Base-by-base conservation (phyloP, 495 filamentous ascomycete genomes). In the Chaetomium tenue region DNA sequence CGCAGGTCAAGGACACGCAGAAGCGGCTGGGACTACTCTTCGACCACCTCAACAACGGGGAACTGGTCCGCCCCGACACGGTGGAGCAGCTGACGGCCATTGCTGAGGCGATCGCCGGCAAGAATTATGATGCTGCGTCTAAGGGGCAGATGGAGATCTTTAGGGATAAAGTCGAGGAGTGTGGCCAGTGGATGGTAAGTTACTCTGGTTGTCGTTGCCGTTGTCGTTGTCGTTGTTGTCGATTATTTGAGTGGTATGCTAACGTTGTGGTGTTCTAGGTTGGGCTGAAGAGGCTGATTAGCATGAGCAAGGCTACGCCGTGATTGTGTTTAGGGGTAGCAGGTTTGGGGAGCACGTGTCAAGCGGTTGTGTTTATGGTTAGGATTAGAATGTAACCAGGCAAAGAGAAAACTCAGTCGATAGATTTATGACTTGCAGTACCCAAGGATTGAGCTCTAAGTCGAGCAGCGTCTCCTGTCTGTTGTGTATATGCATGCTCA, bases 121-220 rank as follows among this genome's bases (percentile, higher is more conserved):
- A 86, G 76, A 81, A 96, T 66, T 97, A 90, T 65, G 87, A 89
- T 50, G 81, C 81, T n/a, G 94, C 94, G 3, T 78, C 82, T 44
- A 81, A 78, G 23, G 80, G 96, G 62, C 92, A 97, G 75, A 81
- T 90, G 26, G 87, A 95, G 68, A 87, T 98, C 67, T 84, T 93
- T 78, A 87, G 83, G 58, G 89, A 91, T 74, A 89, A 89, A 77
- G 89, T 82, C 15, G 87, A 92, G 30, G 91, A 97, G 75, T 96
- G 92, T 69, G 89, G 89, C 40, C 88, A 91, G 68, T 98, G 95
- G 94, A 96, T 98, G 93, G 92, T 96, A 79, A 83, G 90, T 84
- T 30, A n/a, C n/a, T n/a, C n/a, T n/a, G n/a, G n/a, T 30, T 54
- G 39, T 47, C 37, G 44, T 23, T 33, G 83, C 15, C 39, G 40